Evolutionary conservation across 1,284 basidiomycete species (phyloP).

Genomic region (Jaminaea rosea): DNA sequence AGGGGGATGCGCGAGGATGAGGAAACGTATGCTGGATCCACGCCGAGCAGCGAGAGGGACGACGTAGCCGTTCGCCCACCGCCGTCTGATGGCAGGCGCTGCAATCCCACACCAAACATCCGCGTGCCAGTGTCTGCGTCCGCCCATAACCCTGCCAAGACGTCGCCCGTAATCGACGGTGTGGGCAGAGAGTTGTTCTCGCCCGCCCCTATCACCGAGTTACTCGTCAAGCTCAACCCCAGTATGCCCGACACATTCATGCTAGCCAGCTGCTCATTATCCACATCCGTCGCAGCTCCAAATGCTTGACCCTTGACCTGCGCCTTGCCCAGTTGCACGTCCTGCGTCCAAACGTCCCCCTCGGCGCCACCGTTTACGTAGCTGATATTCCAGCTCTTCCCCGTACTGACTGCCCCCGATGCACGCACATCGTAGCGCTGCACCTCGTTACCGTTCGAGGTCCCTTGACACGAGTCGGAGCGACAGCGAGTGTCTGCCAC

Average conservation of each 20-base stretch:
- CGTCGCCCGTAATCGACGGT: constrained; percentile 19
- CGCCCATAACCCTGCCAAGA: constrained; percentile 31
- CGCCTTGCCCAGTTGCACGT: constrained; percentile 21
- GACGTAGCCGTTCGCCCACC: constrained; percentile 23
- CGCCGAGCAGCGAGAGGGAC: constrained; percentile 26
- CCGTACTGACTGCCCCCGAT: background rate
- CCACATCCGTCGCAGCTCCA: constrained; percentile 20
- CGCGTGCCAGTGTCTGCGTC: constrained; percentile 15
- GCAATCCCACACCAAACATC: constrained; percentile 31
- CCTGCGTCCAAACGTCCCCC: constrained; percentile 22
- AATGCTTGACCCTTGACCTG: constrained; percentile 19
- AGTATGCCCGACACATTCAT: constrained; percentile 32
- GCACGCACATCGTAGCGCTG: background rate
- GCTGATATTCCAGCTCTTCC: constrained; percentile 10
- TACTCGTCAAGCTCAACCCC: constrained; percentile 32
- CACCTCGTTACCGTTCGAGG: background rate
- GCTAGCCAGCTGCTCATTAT: constrained; percentile 23
- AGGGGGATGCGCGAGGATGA: constrained; percentile 17
- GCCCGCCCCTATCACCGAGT: constrained; percentile 18
- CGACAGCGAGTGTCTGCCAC: background rate
- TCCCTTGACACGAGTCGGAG: background rate
- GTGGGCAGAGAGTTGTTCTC: constrained; percentile 15
- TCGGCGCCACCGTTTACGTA: constrained; percentile 28
- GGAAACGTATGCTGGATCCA: constrained; percentile 23
- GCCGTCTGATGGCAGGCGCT: constrained; percentile 34